A percentile compares a stretch with the other conserved stretches of the same genome.
Evolutionary conservation across 1,284 basidiomycete genomes (phyloP).

Genomic region (Melampsora americana): DNA sequence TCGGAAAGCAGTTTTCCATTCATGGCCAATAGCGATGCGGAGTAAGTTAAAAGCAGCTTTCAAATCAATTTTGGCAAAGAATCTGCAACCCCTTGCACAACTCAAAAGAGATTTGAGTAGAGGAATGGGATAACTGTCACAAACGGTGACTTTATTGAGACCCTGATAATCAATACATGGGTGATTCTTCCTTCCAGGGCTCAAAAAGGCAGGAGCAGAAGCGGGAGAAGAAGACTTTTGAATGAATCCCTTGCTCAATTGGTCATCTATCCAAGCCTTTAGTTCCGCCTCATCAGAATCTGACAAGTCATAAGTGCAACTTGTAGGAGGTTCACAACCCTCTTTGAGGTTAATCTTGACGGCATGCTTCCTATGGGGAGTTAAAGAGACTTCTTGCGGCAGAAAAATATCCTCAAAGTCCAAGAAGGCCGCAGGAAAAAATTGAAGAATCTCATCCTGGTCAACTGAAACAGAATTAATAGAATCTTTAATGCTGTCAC

Average conservation of each 20-base stretch:
- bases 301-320: background rate
- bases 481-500: no score
- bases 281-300: background rate
- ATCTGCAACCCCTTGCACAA: background rate
- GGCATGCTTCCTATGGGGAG: background rate
- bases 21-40: background rate
- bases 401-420: background rate
- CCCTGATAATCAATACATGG: constrained; percentile 14
- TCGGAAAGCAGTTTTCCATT: background rate
- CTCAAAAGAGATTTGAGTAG: background rate
- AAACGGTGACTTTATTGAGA: background rate
- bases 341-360: background rate
- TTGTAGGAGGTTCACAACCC: background rate
- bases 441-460: background rate
- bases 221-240: background rate
- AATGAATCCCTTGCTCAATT: background rate
- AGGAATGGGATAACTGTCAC: constrained; percentile 15
- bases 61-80: constrained; percentile 51
- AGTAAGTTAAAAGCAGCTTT: constrained; percentile 49
- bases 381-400: background rate
- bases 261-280: background rate
- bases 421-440: background rate
- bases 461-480: no score
- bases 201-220: background rate
- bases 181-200: constrained; percentile 29